Evolutionary conservation across 371 early-diverging fungal species (phyloP).

Genomic region (Aphelidium insulamus): DNA sequence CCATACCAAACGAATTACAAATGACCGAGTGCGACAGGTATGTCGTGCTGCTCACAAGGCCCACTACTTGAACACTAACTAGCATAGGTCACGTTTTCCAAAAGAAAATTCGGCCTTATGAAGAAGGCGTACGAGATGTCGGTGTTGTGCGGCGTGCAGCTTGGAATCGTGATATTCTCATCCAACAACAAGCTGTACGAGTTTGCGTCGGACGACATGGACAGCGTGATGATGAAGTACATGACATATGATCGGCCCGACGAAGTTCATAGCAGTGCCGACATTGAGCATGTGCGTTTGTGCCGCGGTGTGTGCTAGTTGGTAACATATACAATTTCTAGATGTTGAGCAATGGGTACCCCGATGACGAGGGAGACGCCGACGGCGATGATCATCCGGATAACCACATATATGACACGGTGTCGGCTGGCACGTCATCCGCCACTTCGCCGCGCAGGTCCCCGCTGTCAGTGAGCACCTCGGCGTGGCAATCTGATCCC

Average conservation of each 20-base stretch:
- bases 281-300: too few species aligned
- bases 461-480: too few species aligned
- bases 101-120: slow-evolving; percentile 44
- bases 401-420: too few species aligned
- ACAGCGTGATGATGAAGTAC: slow-evolving; percentile 16
- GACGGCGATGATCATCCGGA: too few species aligned
- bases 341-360: too few species aligned
- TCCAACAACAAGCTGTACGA: slow-evolving; percentile 18
- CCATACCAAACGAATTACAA: slow-evolving; percentile 22
- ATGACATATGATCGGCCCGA: slow-evolving; percentile 13
- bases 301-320: too few species aligned
- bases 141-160: slow-evolving; percentile 30
- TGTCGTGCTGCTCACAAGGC: neutral
- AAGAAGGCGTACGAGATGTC: slow-evolving; percentile 42
- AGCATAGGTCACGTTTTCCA: slow-evolving; percentile 35
- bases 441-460: too few species aligned
- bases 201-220: slow-evolving; percentile 17
- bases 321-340: too few species aligned
- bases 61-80: neutral
- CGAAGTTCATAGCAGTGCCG: too few species aligned
- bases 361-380: too few species aligned
- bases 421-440: too few species aligned
- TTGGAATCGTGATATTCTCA: slow-evolving; percentile 20
- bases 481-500: too few species aligned
- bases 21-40: slow-evolving; percentile 23